A percentile compares a stretch with the other conserved stretches of the same genome.
Evolutionary conservation across 2,329 filamentous ascomycete species (phyloP).

Genomic region (Fusarium scirpi): DNA sequence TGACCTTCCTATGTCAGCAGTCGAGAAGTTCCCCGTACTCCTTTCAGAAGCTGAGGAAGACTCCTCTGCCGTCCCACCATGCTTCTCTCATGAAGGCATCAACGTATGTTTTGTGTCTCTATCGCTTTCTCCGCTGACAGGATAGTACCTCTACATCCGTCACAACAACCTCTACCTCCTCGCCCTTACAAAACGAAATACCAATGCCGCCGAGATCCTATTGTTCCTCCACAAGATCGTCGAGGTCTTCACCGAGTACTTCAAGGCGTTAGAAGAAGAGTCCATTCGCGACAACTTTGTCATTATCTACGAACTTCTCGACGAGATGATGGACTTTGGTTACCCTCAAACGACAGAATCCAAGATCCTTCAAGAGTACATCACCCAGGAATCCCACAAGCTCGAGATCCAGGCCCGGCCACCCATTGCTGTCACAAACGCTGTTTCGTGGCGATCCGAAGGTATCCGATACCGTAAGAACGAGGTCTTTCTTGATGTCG

Average conservation of each 20-base stretch:
- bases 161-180: conserved; percentile 99
- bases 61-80: conserved; percentile 95
- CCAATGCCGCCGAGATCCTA: conserved; percentile 97
- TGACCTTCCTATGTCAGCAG: conserved; percentile 98
- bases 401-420: conserved; percentile 95
- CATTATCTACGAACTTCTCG: conserved; percentile 97
- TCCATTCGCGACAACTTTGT: conserved; percentile 99
- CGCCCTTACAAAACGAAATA: conserved; percentile 97
- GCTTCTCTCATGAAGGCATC: conserved; percentile 98
- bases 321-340: conserved; percentile 99
- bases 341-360: conserved; percentile 98
- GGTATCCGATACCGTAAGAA: conserved; percentile 99
- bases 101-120: conserved; percentile 72
- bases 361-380: conserved; percentile 99
- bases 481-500: conserved; percentile 97
- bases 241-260: conserved; percentile 99
- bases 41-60: conserved; percentile 99
- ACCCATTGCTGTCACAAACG: conserved; percentile 97
- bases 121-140: conserved; percentile 31
- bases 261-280: conserved; percentile 98
- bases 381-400: conserved; percentile 99
- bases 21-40: conserved; percentile 96
- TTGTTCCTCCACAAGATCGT: conserved; percentile 98
- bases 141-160: conserved; percentile 95
- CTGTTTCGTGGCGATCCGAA: conserved; percentile 97